These are phyloP conservation scores for Penicillium canescens DNA, from an alignment of 495 filamentous ascomycete genomes.

Conservation along the genomic window DNA sequence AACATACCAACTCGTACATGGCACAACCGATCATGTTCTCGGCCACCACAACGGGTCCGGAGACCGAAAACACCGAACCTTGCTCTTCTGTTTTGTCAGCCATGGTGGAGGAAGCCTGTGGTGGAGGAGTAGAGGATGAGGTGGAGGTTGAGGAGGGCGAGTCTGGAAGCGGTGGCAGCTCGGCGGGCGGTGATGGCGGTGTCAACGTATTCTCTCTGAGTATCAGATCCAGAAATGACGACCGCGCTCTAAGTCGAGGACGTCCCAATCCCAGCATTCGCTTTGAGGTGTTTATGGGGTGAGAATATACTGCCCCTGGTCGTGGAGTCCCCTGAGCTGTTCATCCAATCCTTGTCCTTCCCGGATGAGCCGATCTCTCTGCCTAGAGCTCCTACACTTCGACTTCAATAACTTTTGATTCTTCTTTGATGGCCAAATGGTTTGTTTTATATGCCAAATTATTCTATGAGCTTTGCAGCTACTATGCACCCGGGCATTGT, in stretches of 20 bases:
- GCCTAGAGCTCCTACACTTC: background rate
- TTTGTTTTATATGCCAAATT: no score
- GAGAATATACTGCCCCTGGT: background rate
- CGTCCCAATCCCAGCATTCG: conserved; percentile 60
- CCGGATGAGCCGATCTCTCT: conserved; percentile 3
- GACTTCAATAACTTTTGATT: background rate
- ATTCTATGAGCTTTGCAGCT: no score
- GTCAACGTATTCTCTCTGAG: conserved; percentile 33
- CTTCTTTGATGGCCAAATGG: background rate
- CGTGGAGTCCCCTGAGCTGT: conserved; percentile 9
- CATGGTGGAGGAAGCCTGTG: conserved; percentile 54
- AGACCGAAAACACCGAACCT: conserved; percentile 54
- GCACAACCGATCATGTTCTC: conserved; percentile 99
- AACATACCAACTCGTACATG: conserved; percentile 94
- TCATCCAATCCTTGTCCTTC: conserved; percentile 10
- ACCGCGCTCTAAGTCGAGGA: conserved; percentile 66
- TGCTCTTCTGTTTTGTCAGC: conserved; percentile 55
- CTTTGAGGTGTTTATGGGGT: conserved; percentile 2
- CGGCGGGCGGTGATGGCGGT: conserved; percentile 40
- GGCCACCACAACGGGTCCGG: conserved; percentile 91
- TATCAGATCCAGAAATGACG: conserved; percentile 73
- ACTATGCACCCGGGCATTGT: no score
- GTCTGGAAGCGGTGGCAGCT: conserved; percentile 55
- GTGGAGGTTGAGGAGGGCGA: conserved; percentile 48
- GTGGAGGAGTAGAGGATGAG: conserved; percentile 37